Conservation (phyloP, 1,139 yeast species). For the Lodderomyces beijingensis region DNA sequence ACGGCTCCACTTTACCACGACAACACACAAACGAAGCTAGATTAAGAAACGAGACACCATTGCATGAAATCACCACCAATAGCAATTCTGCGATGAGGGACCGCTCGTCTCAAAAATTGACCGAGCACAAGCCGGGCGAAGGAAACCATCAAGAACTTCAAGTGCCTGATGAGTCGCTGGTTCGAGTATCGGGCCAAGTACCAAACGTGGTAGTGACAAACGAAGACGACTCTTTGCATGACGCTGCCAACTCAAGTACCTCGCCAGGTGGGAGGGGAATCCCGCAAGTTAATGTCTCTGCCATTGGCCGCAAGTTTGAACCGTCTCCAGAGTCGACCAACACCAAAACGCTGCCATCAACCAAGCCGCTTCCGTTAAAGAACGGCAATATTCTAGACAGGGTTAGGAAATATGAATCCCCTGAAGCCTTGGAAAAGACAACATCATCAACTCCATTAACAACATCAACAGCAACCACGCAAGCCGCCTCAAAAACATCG, state of each 20-base stretch:
- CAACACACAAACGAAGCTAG: too few relatives aligned
- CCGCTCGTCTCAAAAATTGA: neutral
- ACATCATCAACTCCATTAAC: too few relatives aligned
- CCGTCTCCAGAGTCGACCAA: conserved; percentile 1
- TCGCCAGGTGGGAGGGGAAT: neutral
- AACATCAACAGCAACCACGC: too few relatives aligned
- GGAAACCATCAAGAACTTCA: neutral
- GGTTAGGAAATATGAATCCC: conserved; percentile 37
- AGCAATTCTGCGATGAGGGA: neutral
- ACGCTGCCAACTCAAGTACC: neutral
- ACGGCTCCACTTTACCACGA: too few relatives aligned
- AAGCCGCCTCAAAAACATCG: too few relatives aligned
- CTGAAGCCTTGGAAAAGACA: too few relatives aligned
- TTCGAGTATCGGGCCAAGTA: too few relatives aligned
- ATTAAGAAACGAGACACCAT: neutral
- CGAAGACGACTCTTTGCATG: neutral
- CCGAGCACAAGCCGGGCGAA: neutral
- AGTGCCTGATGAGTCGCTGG: neutral
- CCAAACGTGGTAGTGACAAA: too few relatives aligned
- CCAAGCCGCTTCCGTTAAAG: conserved; percentile 6
- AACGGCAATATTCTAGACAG: conserved; percentile 29
- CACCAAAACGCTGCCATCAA: conserved; percentile 7
- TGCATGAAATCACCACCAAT: neutral
- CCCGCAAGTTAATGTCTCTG: neutral
- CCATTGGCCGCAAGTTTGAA: conserved; percentile 2